phyloP scores from a whole-genome alignment of 805 yeast species.

The Wickerhamiella shivajii region DNA sequence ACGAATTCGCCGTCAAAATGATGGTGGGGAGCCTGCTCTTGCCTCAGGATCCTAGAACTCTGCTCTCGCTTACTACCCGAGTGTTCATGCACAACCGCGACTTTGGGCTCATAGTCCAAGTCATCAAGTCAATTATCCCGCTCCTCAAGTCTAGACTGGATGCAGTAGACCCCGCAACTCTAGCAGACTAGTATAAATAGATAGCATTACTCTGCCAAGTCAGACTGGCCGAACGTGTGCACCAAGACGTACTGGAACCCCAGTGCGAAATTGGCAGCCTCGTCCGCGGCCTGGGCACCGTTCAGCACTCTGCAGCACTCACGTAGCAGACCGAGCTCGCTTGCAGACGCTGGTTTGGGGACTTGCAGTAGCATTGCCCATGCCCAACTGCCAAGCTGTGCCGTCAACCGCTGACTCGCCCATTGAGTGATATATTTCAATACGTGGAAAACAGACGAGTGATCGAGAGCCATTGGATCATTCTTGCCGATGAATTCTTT shows the following conservation, averaged over 20 bases:
- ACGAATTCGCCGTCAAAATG: no score
- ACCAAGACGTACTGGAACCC: conserved; percentile 13
- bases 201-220: no score
- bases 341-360: conserved; percentile 27
- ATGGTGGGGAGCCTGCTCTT: no score
- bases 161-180: no score
- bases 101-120: no score
- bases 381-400: conserved; percentile 27
- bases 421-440: conserved; percentile 32
- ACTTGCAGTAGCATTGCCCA: conserved; percentile 28
- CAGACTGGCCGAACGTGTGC: conserved; percentile 16
- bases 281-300: neutral
- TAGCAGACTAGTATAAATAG: no score
- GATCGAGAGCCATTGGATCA: conserved; percentile 27
- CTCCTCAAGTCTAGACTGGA: no score
- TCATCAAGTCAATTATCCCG: no score
- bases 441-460: conserved; percentile 25
- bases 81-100: no score
- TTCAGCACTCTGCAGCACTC: no score
- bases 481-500: conserved; percentile 27
- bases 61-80: no score
- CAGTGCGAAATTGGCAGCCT: conserved; percentile 1
- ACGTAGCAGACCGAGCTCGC: conserved; percentile 31
- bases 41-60: no score
- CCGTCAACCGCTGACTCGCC: conserved; percentile 25